These are phyloP conservation scores for Silene noctiflora DNA, from an alignment of 179 eudicot species.

Conservation along the genomic window DNA sequence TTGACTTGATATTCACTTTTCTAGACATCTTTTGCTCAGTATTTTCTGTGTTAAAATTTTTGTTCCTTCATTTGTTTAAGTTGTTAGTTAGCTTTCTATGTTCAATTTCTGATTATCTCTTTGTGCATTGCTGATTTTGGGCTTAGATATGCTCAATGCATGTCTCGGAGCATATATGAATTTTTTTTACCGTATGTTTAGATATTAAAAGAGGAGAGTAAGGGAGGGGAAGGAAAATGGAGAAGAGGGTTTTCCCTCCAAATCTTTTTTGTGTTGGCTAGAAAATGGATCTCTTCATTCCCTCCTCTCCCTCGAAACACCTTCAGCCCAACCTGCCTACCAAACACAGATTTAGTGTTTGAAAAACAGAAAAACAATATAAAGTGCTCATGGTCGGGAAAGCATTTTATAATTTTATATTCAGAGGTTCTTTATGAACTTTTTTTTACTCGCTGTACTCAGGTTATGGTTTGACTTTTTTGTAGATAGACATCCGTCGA, in stretches of 20 bases:
- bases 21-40: background rate
- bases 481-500: constrained; percentile 40
- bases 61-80: constrained; percentile 1
- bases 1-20: constrained; percentile 1
- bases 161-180: background rate
- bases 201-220: background rate
- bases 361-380: no score
- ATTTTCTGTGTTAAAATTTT: background rate
- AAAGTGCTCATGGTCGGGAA: no score
- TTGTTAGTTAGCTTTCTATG: background rate
- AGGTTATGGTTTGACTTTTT: constrained; percentile 22
- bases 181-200: background rate
- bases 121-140: constrained; percentile 8
- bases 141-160: background rate
- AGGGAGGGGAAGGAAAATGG: background rate
- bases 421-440: background rate
- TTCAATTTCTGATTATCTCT: background rate
- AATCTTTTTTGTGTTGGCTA: background rate
- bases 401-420: no score
- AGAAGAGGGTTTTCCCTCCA: background rate
- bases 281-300: background rate
- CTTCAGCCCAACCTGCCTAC: background rate
- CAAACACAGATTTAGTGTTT: background rate
- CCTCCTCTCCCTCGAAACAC: background rate
- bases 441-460: constrained; percentile 7